Conservation (phyloP, 2,329 filamentous ascomycete species). For the Paecilomyces sp. region DNA sequence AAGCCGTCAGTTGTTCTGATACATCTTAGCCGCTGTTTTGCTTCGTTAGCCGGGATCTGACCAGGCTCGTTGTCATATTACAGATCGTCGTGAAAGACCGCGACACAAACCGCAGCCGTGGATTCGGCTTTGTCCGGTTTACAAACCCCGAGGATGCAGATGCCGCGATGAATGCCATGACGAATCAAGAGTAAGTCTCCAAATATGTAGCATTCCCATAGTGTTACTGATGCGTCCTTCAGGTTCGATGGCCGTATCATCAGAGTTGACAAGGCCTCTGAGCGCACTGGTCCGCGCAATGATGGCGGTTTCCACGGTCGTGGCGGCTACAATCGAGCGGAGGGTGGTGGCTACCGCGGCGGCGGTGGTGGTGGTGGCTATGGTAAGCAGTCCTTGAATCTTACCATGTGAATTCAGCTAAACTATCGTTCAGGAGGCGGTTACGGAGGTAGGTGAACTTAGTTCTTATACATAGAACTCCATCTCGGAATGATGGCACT, state of each 20-base stretch:
- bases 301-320: constrained; percentile 42
- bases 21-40: constrained; percentile 5
- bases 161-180: constrained; percentile 36
- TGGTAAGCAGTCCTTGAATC: constrained; percentile 23
- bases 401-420: constrained; percentile 6
- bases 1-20: constrained; percentile 66
- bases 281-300: constrained; percentile 59
- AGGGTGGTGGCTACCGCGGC: constrained; percentile 5
- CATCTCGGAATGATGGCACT: not conserved
- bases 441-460: not conserved
- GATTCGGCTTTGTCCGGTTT: constrained; percentile 95
- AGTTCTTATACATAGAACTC: not conserved
- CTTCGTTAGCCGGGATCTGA: constrained; percentile 1
- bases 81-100: constrained; percentile 97
- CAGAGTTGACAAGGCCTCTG: constrained; percentile 91
- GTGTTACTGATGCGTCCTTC: constrained; percentile 1
- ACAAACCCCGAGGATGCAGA: constrained; percentile 39
- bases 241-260: constrained; percentile 93
- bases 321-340: constrained; percentile 16
- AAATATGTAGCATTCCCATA: constrained; percentile 9
- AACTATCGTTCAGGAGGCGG: constrained; percentile 8
- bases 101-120: constrained; percentile 91
- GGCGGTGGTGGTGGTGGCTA: constrained; percentile 21
- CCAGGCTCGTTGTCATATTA: constrained; percentile 7
- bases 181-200: constrained; percentile 60